Percentiles rank a stretch among this genome's conserved stretches.
Evolutionary conservation across 1,284 basidiomycete genomes (phyloP).

Genomic region (Trichosporon sp.): DNA sequence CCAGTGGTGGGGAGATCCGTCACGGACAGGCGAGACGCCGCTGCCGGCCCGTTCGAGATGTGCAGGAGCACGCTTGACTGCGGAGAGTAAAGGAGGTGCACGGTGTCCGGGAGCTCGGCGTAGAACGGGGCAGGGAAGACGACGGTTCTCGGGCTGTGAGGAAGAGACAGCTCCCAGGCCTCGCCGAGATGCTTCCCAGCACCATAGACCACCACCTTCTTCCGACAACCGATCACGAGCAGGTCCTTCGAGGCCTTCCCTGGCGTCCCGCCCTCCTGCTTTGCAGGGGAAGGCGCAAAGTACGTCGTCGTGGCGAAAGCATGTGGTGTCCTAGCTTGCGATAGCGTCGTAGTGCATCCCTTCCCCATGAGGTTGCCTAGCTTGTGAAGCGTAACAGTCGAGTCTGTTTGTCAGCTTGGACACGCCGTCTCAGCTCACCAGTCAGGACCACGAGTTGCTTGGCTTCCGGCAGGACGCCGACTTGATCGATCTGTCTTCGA

Average conservation of each 20-base stretch:
- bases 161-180: conserved; percentile 61
- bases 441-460: conserved; percentile 75
- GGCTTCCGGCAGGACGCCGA: conserved; percentile 75
- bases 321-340: conserved; percentile 71
- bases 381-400: conserved; percentile 54
- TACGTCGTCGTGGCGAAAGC: conserved; percentile 61
- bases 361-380: conserved; percentile 56
- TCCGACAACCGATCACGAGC: conserved; percentile 76
- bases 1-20: conserved; percentile 58
- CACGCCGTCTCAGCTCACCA: conserved; percentile 53
- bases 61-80: conserved; percentile 64
- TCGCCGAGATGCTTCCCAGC: conserved; percentile 24
- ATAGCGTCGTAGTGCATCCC: conserved; percentile 61
- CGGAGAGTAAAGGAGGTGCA: conserved; percentile 67
- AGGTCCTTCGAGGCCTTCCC: conserved; percentile 61
- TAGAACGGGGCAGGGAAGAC: conserved; percentile 38
- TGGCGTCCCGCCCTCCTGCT: conserved; percentile 36
- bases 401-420: conserved; percentile 35
- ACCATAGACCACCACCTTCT: conserved; percentile 70
- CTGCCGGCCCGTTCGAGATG: conserved; percentile 56
- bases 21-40: conserved; percentile 65
- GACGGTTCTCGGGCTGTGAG: conserved; percentile 70
- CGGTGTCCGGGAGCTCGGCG: conserved; percentile 37
- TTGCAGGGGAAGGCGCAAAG: conserved; percentile 4
- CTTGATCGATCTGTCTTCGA: conserved; percentile 72